Conservation (phyloP, 257 asterid species). For the Solanum arcanum region DNA sequence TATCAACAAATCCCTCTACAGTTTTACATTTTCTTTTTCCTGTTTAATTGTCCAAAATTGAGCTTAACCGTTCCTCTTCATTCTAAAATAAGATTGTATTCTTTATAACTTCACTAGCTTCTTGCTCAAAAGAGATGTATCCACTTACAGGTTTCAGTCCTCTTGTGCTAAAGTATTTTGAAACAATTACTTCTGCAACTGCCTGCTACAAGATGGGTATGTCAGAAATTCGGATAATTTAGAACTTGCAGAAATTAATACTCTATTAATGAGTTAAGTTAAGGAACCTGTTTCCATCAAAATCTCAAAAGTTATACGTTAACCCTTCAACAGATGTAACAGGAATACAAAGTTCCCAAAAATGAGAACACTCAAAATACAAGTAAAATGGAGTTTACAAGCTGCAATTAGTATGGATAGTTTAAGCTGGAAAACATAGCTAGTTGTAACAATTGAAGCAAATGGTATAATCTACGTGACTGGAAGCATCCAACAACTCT, state of each 20-base stretch:
- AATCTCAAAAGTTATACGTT: neutral
- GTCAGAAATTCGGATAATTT: neutral
- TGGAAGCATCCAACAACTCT: neutral
- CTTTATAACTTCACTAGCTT: neutral
- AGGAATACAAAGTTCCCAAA: neutral
- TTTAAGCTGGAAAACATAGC: neutral
- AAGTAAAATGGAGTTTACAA: neutral
- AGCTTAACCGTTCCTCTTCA: neutral
- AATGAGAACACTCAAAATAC: neutral
- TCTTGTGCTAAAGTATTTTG: slow-evolving; percentile 44
- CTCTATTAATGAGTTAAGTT: neutral
- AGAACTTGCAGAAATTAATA: neutral
- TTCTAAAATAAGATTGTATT: neutral
- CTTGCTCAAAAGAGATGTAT: neutral
- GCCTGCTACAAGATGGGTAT: slow-evolving; percentile 37
- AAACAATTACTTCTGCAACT: slow-evolving; percentile 57
- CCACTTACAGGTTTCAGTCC: slow-evolving; percentile 58
- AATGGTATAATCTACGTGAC: neutral
- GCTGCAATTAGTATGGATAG: neutral
- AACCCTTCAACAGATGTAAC: neutral
- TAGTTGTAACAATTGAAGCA: neutral
- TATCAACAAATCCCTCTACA: neutral
- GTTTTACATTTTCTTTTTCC: neutral
- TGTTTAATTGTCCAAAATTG: neutral
- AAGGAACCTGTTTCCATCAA: neutral